A percentile compares a stretch with the other conserved stretches of the same genome.
These are phyloP conservation scores for Magnusiomyces fungicola DNA, from an alignment of 1,139 yeast genomes.

Conservation along the genomic window DNA sequence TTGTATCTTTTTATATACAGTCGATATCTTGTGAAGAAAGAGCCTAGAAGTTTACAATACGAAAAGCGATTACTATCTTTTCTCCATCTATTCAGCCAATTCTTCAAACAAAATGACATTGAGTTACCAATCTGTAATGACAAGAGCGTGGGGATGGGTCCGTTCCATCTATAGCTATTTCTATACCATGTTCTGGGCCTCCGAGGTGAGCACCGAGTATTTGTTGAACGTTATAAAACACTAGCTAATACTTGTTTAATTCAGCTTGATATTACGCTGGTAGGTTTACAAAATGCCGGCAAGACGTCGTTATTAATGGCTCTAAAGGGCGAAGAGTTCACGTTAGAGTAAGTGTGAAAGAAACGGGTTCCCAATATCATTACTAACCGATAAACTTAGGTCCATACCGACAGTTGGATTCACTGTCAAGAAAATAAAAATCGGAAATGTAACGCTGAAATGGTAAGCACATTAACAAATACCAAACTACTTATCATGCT, in stretches of 20 bases:
- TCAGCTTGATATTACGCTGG: slow-evolving; percentile 33
- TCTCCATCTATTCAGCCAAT: too few species aligned
- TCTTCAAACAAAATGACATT: too few species aligned
- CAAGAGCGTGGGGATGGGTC: neutral
- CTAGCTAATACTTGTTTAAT: slow-evolving; percentile 4
- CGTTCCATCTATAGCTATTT: neutral
- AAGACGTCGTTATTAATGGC: slow-evolving; percentile 34
- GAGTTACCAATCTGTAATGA: too few species aligned
- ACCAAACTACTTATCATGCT: neutral
- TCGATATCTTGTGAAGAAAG: too few species aligned
- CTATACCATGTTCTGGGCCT: neutral
- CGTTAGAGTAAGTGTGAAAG: slow-evolving; percentile 28
- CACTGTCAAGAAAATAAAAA: slow-evolving; percentile 33
- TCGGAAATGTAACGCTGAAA: slow-evolving; percentile 35
- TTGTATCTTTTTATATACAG: too few species aligned
- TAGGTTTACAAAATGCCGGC: slow-evolving; percentile 38
- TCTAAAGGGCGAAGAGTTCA: slow-evolving; percentile 32
- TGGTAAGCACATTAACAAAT: slow-evolving; percentile 24
- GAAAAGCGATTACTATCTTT: too few species aligned
- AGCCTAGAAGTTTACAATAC: too few species aligned
- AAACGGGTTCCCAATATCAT: neutral
- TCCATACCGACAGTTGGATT: slow-evolving; percentile 38
- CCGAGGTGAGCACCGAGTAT: neutral
- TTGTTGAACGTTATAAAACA: neutral
- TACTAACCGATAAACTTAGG: slow-evolving; percentile 14